Base-by-base conservation (phyloP, 805 yeast genomes). In the Spathaspora passalidarum region DNA sequence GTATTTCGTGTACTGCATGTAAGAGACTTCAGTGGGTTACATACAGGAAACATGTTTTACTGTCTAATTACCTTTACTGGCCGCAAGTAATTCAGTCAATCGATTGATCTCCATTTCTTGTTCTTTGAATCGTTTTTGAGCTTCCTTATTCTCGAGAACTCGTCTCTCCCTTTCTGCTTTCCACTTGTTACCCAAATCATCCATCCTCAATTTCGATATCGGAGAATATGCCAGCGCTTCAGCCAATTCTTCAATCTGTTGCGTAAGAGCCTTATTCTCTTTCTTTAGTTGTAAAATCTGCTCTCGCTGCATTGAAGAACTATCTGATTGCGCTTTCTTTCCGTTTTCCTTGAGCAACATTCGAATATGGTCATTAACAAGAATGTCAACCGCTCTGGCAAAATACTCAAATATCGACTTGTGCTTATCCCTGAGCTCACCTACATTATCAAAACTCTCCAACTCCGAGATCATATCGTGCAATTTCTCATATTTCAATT, bases 151-250 rank as follows among this genome's bases (percentile, higher is more conserved):
- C 52, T 86, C 91, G 45, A 81, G 70, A 17, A 78, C 77, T 23
- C 90, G 64, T 16, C 86, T 78, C 59, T 86, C 94, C 49, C 89
- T 69, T 50, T 86, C 91, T 5, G 81, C 72, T 54, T 82, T 81
- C 84, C 88, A 83, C 55, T 84, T 72, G 50, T 71, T 78, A 35
- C 80, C 79, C 37, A 86, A 60, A 52, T 83, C 89, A 19, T 80
- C 82, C 13, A 84, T 66, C 45, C 89, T 68, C 39, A 81, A 53
- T 45, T 68, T 70, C 39, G 74, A 61, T 25, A 77, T 63, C 14
- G 77, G 75, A 2, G 58, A 52, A n/a, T 19, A 39, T 10, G 20
- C 23, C 14, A 13, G 21, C 8, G 35, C 32, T 36, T 36, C 38
- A 3, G 20, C 38, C 5, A 18, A 19, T 11, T 20, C 11, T 29